phyloP scores from a whole-genome alignment of 2,329 filamentous ascomycete genomes.

The Huntiella savannae region DNA sequence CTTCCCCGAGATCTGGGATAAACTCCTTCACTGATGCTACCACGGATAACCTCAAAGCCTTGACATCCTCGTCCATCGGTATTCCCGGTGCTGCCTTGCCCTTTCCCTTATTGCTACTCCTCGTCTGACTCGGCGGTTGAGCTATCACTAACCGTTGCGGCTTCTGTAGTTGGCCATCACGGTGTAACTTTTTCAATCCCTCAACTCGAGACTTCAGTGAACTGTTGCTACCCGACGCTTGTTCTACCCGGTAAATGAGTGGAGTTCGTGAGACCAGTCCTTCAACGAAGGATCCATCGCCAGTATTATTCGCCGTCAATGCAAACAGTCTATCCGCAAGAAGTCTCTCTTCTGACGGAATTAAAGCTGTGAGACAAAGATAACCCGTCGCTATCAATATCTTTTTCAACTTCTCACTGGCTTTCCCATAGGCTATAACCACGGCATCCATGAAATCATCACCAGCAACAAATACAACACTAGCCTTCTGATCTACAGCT shows the following conservation, averaged over 20 bases:
- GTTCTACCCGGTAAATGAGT: constrained; percentile 41
- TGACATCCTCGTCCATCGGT: constrained; percentile 31
- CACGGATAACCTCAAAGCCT: constrained; percentile 66
- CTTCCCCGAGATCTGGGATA: constrained; percentile 71
- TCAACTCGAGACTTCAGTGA: not conserved
- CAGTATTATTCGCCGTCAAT: constrained; percentile 51
- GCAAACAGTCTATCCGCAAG: constrained; percentile 70
- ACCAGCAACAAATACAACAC: constrained; percentile 54
- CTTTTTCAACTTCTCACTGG: constrained; percentile 43
- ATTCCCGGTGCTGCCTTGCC: constrained; percentile 35
- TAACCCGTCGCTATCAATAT: constrained; percentile 56
- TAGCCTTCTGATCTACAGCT: constrained; percentile 36
- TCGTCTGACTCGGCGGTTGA: not conserved
- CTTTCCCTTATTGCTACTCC: constrained; percentile 32
- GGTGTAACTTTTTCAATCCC: not conserved
- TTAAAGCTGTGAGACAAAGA: constrained; percentile 51
- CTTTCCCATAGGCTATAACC: constrained; percentile 42
- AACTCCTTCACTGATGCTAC: constrained; percentile 85
- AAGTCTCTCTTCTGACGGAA: constrained; percentile 45
- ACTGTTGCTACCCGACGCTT: constrained; percentile 23
- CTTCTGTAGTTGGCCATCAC: not conserved
- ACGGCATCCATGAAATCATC: constrained; percentile 76
- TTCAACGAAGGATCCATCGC: constrained; percentile 56
- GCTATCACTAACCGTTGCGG: not conserved
- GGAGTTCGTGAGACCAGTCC: constrained; percentile 69